Evolutionary conservation across 2,329 filamentous ascomycete genomes (phyloP).

Genomic region (Penicillium psychrosexuale): DNA sequence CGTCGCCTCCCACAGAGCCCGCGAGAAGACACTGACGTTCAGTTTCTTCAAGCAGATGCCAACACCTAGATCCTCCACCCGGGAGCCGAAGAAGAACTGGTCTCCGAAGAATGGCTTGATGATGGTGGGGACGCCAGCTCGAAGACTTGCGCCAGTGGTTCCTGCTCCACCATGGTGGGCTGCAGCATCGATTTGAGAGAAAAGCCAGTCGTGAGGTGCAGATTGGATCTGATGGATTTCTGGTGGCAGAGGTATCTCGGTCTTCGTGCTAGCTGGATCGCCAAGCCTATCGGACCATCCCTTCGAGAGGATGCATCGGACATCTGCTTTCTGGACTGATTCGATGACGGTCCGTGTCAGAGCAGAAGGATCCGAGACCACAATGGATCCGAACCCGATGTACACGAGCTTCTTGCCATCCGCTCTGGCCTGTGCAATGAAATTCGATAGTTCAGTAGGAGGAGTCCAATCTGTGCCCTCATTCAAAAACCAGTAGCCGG

Average conservation of each 20-base stretch:
- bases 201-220: constrained; percentile 95
- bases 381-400: constrained; percentile 94
- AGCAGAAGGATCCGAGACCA: constrained; percentile 82
- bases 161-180: constrained; percentile 93
- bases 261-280: constrained; percentile 55
- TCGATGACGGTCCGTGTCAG: constrained; percentile 92
- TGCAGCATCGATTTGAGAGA: constrained; percentile 86
- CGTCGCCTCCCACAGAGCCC: constrained; percentile 86
- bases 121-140: constrained; percentile 89
- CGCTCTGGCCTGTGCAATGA: constrained; percentile 75
- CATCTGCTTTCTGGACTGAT: constrained; percentile 83
- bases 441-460: constrained; percentile 69
- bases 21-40: constrained; percentile 79
- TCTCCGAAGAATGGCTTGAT: constrained; percentile 97
- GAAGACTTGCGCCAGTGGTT: constrained; percentile 87
- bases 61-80: constrained; percentile 90
- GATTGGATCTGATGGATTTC: constrained; percentile 87
- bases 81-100: constrained; percentile 89
- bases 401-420: constrained; percentile 93
- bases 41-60: constrained; percentile 86
- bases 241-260: constrained; percentile 67
- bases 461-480: constrained; percentile 70
- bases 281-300: constrained; percentile 89
- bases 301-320: constrained; percentile 91
- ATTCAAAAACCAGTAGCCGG: constrained; percentile 96